A percentile compares a stretch with the other conserved stretches of the same genome.
phyloP scores from a whole-genome alignment of 2,329 filamentous ascomycete genomes.

The Aspergillaceae sp. region DNA sequence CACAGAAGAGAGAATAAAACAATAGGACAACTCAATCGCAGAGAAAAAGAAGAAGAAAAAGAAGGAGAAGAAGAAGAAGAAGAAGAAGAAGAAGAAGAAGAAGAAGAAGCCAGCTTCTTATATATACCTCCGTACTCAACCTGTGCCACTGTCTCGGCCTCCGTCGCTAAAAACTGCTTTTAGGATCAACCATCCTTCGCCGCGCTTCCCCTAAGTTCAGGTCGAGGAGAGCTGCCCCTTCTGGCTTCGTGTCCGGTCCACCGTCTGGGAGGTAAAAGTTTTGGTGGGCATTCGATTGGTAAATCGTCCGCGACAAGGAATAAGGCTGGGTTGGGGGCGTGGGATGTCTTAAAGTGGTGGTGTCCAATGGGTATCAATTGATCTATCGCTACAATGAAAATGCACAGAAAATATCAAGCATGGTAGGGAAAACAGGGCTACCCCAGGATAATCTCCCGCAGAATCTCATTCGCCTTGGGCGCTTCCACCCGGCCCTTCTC shows the following conservation, averaged over 20 bases:
- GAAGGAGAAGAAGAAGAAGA: constrained; percentile 3
- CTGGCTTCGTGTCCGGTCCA: background rate
- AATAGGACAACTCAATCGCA: background rate
- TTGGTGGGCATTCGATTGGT: too few species aligned
- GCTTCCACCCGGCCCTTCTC: constrained; percentile 56
- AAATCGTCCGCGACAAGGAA: too few species aligned
- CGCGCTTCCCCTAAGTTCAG: constrained; percentile 41
- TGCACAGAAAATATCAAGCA: too few species aligned
- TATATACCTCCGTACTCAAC: constrained; percentile 6
- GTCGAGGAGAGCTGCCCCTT: constrained; percentile 33
- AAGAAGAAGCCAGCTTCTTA: constrained; percentile 7
- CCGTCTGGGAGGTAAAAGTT: too few species aligned
- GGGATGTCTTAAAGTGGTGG: too few species aligned
- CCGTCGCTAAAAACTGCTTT: constrained; percentile 40
- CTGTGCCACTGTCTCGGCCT: background rate
- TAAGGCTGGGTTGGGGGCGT: too few species aligned
- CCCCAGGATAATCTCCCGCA: constrained; percentile 42
- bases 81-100: background rate
- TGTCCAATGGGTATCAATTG: too few species aligned
- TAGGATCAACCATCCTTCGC: constrained; percentile 30
- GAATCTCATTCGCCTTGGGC: constrained; percentile 46
- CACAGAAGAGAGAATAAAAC: constrained; percentile 1
- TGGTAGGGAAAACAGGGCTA: too few species aligned
- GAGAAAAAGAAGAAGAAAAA: background rate
- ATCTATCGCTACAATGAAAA: too few species aligned